These are phyloP conservation scores for Naganishia vishniacii DNA, from an alignment of 768 basidiomycete genomes.

Conservation along the genomic window DNA sequence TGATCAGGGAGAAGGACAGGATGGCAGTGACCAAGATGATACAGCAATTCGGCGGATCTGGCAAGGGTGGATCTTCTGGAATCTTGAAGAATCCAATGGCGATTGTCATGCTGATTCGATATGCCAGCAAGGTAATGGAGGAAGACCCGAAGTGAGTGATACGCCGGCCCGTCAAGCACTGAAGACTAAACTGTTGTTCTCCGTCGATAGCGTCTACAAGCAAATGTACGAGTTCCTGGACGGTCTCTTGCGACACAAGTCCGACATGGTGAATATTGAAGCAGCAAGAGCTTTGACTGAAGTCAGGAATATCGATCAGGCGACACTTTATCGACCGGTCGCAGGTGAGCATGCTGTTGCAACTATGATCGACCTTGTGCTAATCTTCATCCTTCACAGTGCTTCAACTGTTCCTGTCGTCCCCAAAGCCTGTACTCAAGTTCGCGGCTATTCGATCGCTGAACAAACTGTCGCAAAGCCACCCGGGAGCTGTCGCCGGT, in stretches of 20 bases:
- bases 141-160: conserved; percentile 88
- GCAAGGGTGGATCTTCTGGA: conserved; percentile 69
- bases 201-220: conserved; percentile 64
- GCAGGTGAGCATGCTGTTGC: conserved; percentile 58
- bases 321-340: conserved; percentile 79
- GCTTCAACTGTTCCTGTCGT: conserved; percentile 89
- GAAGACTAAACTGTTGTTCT: conserved; percentile 21
- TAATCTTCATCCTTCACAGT: conserved; percentile 53
- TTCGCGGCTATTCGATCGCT: conserved; percentile 96
- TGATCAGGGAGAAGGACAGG: conserved; percentile 92
- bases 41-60: conserved; percentile 64
- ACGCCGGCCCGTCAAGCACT: not conserved
- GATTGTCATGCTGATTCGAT: conserved; percentile 94
- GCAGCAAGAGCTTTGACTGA: conserved; percentile 96
- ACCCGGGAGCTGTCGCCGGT: conserved; percentile 76
- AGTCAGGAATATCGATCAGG: conserved; percentile 72
- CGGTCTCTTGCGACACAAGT: conserved; percentile 93
- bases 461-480: conserved; percentile 75
- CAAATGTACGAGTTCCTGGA: conserved; percentile 92
- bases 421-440: conserved; percentile 88
- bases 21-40: conserved; percentile 99
- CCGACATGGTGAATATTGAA: conserved; percentile 99
- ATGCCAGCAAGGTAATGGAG: conserved; percentile 97
- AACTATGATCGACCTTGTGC: not conserved
- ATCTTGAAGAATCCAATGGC: conserved; percentile 93